A percentile compares a stretch with the other conserved stretches of the same genome.
Evolutionary conservation across 441 rosid species (phyloP).

Genomic region (Populus tomentosa): DNA sequence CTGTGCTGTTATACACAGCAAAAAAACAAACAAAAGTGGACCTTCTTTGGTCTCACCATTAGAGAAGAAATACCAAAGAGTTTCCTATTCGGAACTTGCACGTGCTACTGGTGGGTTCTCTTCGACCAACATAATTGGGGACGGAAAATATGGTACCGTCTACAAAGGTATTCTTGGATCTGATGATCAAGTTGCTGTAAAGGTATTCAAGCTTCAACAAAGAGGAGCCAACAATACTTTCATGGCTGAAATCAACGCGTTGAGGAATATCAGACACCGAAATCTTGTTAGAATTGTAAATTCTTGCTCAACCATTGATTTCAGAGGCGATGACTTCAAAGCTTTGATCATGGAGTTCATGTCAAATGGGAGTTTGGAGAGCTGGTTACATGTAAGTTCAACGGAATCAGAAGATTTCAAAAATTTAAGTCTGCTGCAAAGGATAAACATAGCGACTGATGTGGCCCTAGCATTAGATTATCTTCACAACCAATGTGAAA

Average conservation of each 20-base stretch:
- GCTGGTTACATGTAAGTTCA: constrained; percentile 24
- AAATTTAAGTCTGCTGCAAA: constrained; percentile 10
- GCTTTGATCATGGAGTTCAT: constrained; percentile 28
- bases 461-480: constrained; percentile 31
- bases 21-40: not conserved
- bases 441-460: constrained; percentile 29
- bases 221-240: constrained; percentile 25
- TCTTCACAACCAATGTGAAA: constrained; percentile 27
- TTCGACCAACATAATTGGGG: constrained; percentile 21
- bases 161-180: constrained; percentile 23
- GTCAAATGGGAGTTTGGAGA: constrained; percentile 29
- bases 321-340: constrained; percentile 22
- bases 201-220: constrained; percentile 26
- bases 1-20: not conserved
- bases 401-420: not conserved
- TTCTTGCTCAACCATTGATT: constrained; percentile 24
- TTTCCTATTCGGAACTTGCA: constrained; percentile 14
- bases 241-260: constrained; percentile 22
- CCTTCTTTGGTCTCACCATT: not conserved
- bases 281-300: constrained; percentile 27
- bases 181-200: constrained; percentile 18
- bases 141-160: constrained; percentile 26
- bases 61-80: not conserved
- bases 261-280: constrained; percentile 22
- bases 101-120: constrained; percentile 28